phyloP scores from a whole-genome alignment of 2,329 filamentous ascomycete genomes.

The Exophiala sp. region DNA sequence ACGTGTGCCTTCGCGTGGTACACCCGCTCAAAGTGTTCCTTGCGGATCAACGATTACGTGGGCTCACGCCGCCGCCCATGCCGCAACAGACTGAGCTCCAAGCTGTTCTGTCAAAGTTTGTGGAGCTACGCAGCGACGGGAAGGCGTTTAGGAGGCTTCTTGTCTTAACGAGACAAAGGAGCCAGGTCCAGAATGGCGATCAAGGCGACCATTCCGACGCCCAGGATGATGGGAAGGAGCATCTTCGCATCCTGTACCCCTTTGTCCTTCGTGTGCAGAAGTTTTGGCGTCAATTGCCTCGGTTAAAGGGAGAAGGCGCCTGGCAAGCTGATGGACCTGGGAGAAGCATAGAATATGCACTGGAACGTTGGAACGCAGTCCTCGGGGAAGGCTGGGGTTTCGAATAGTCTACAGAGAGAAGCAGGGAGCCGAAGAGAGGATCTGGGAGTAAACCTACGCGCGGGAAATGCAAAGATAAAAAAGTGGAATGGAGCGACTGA shows the following conservation, averaged over 20 bases:
- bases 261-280: conserved; percentile 61
- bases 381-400: conserved; percentile 22
- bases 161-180: background rate
- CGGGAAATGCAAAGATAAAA: no score
- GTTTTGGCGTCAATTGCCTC: conserved; percentile 38
- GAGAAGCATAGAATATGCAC: conserved; percentile 15
- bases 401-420: background rate
- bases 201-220: background rate
- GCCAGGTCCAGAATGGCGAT: background rate
- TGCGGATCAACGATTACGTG: conserved; percentile 83
- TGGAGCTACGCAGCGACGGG: conserved; percentile 62
- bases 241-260: conserved; percentile 75
- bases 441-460: background rate
- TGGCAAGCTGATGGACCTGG: conserved; percentile 26
- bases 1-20: conserved; percentile 73
- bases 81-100: conserved; percentile 72
- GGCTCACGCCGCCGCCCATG: conserved; percentile 80
- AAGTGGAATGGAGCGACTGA: no score
- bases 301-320: conserved; percentile 20
- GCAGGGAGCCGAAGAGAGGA: background rate
- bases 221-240: conserved; percentile 52
- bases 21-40: conserved; percentile 78
- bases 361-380: conserved; percentile 19
- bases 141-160: conserved; percentile 50
- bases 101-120: conserved; percentile 62